Conservation (phyloP, 768 basidiomycete species). For the Mrakia gelida region DNA sequence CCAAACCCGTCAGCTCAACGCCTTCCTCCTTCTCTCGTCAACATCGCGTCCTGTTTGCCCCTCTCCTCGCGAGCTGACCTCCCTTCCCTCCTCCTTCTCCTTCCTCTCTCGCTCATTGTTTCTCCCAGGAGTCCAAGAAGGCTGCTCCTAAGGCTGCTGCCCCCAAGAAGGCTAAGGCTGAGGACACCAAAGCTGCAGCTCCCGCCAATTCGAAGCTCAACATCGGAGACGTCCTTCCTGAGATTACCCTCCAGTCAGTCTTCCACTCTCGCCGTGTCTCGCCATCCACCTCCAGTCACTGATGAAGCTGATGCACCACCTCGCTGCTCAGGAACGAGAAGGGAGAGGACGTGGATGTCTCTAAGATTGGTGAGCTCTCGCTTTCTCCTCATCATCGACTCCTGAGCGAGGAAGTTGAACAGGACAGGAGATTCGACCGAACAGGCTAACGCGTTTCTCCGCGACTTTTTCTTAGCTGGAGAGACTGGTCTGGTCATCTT, state of each 20-base stretch:
- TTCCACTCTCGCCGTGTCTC: neutral
- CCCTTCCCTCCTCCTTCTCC: neutral
- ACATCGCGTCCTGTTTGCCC: too few species aligned
- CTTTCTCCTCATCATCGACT: too few species aligned
- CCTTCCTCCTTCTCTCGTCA: too few species aligned
- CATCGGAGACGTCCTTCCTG: conserved; percentile 70
- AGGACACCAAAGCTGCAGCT: conserved; percentile 37
- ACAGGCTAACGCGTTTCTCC: neutral
- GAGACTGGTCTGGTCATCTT: conserved; percentile 71
- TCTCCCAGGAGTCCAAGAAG: neutral
- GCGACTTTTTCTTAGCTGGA: conserved; percentile 40
- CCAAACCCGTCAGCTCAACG: neutral
- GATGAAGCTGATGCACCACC: too few species aligned
- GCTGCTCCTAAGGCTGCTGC: conserved; percentile 36
- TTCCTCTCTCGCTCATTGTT: neutral
- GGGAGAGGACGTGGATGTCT: conserved; percentile 68
- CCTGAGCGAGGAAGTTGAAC: too few species aligned
- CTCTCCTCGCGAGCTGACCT: neutral
- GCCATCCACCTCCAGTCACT: too few species aligned
- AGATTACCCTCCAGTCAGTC: conserved; percentile 58
- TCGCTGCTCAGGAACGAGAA: conserved; percentile 58
- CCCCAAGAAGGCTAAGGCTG: conserved; percentile 38
- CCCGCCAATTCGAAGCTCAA: conserved; percentile 48
- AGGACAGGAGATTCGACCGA: neutral
- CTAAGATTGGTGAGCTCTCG: conserved; percentile 48